Conservation (phyloP, 129 eudicot species). For the Scalesia atractyloides region DNA sequence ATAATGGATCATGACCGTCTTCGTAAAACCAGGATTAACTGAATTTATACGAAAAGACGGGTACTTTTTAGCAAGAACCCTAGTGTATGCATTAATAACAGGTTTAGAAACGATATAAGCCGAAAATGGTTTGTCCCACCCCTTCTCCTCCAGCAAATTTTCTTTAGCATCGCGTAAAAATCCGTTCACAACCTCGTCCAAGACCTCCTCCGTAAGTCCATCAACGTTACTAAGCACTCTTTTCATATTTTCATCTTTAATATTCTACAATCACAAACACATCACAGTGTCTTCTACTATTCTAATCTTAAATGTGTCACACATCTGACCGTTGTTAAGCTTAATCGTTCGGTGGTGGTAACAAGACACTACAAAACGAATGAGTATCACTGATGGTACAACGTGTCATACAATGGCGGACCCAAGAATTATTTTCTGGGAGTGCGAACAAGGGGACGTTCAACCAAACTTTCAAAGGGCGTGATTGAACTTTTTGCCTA, state of each 20-base stretch:
- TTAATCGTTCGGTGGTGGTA: background rate
- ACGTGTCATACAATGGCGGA: no score
- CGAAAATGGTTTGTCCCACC: slow-evolving; percentile 30
- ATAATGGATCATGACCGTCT: slow-evolving; percentile 23
- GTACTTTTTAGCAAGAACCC: slow-evolving; percentile 23
- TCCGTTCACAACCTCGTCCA: slow-evolving; percentile 23
- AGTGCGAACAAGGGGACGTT: no score
- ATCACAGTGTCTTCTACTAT: background rate
- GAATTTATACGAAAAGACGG: slow-evolving; percentile 30
- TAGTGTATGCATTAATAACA: slow-evolving; percentile 28
- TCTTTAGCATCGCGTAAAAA: slow-evolving; percentile 23
- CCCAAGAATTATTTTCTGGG: no score
- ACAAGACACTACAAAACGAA: no score
- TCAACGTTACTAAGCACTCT: slow-evolving; percentile 18
- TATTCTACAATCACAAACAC: slow-evolving; percentile 15
- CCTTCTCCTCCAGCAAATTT: slow-evolving; percentile 23
- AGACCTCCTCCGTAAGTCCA: slow-evolving; percentile 21
- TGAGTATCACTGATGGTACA: no score
- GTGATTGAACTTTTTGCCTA: no score
- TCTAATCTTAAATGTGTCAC: background rate
- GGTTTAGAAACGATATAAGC: slow-evolving; percentile 27
- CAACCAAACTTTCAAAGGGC: no score
- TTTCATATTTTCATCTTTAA: slow-evolving; percentile 24
- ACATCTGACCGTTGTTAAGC: background rate
- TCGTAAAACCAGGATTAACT: slow-evolving; percentile 24